Conservation (phyloP, 2,329 filamentous ascomycete genomes). For the Fusarium fujikuroi region DNA sequence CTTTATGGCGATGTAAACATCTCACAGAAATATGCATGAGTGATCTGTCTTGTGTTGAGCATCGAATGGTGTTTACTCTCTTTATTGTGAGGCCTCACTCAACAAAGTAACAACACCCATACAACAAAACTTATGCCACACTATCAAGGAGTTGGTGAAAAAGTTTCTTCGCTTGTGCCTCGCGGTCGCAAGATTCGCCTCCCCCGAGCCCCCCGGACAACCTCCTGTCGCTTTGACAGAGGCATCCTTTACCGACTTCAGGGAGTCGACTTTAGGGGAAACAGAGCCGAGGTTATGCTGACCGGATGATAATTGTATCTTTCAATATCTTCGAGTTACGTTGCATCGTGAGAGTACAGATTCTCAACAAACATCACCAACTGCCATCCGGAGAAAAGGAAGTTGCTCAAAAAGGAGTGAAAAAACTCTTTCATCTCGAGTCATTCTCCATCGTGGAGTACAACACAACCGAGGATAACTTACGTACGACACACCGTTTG, state of each 20-base stretch:
- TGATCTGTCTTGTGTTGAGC: not conserved
- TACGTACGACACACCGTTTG: constrained; percentile 12
- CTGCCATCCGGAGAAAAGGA: constrained; percentile 37
- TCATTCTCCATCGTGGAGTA: constrained; percentile 5
- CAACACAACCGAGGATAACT: constrained; percentile 36
- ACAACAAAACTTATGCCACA: too few relatives aligned
- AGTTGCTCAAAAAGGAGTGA: constrained; percentile 27
- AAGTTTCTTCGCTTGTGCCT: not conserved
- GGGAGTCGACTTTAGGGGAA: not conserved
- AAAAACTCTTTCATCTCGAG: constrained; percentile 3
- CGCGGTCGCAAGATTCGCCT: not conserved
- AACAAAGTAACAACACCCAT: not conserved
- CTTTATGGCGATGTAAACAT: not conserved
- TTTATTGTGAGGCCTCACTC: not conserved
- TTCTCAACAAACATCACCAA: constrained; percentile 8
- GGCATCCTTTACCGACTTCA: not conserved
- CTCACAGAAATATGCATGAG: not conserved
- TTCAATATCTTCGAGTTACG: not conserved
- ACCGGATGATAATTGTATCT: not conserved
- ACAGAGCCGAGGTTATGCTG: constrained; percentile 32
- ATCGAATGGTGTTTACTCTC: not conserved
- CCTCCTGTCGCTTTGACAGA: not conserved
- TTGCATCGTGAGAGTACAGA: constrained; percentile 15
- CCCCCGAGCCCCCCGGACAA: not conserved
- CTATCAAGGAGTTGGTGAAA: not conserved